Base-by-base conservation (phyloP, 2,329 filamentous ascomycete genomes). In the Cercospora berteroae region DNA sequence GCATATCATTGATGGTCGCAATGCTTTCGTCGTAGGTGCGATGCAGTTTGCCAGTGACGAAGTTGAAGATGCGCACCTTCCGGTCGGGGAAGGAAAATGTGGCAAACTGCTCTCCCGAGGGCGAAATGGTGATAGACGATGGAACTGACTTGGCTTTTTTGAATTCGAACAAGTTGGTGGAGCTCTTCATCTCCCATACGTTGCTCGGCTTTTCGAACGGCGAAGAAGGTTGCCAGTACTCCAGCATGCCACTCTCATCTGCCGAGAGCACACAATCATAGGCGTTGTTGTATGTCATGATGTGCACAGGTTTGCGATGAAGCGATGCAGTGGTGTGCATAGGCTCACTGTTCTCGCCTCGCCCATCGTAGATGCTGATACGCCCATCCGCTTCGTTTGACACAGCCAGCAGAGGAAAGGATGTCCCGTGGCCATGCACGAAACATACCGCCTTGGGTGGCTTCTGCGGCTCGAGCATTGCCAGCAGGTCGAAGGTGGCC, bases 11-110 rank as follows among this genome's bases (percentile, higher is more conserved):
- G 55, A 96, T 89, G 1, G 92, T 95, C 65, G 90, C 85, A 10
- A 99, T 84, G 4, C 94, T 98, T 78, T 99, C 95, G 74, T 99
- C 96, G 75, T 99, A 99, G 1, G 92, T 95, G 42, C 94, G 89
- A 74, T 94, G 89, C 4, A 99, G 85, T 79, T 96, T 97, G 10
- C 88, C 95, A 0, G 92, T 89, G 1, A 89, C 86, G 76, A 99
- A 99, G 74, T 99, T 93, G 77, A 99, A 99, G 18, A 99, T 82
- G 27, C 95, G 90, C 58, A 99, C 88, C 79, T 96, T 96, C 65
- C 95, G 89, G 79, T 99, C 95, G 0, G 95, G 96, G 73, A 97
- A 89, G 0, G 95, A 99, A 73, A 95, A 89, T 0, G 93, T 90
- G 1, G 91, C 93, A 76, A 99, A 95, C 67, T 93, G 91, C 66